Evolutionary conservation across 257 asterid species (phyloP), one percentile per base, ranked within the genome.

Genomic region (Fraxinus anomala): DNA sequence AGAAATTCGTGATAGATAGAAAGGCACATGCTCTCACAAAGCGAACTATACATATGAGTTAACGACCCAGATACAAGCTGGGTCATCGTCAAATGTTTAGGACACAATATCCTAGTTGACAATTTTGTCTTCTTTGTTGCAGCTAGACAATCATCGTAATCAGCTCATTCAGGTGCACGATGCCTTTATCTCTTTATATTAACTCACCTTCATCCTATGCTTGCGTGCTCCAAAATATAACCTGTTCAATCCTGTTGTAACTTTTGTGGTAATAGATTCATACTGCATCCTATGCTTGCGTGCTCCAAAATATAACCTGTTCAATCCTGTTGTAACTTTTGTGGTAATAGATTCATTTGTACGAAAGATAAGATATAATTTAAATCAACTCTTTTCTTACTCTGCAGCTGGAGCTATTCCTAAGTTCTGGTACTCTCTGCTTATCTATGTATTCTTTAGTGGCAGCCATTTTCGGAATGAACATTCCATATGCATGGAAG

Each of bases 401-500:
- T 16, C 39, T 75, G 87, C 92, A 95, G 99, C 88, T 95, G 86
- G 98, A 95, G 92, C 91, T 95, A 54, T 90, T 91, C 77, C 83
- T 95, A 67, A 91, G 97, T 83, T 90, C 94, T 1, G 94, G 96
- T 33, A 91, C 97, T 17, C 92, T 95, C 39, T 89, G 96, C 73
- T 71, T 92, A 80, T 85, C 94, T 5, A 75, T 92, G 79, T 91
- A 89, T 80, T 89, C 96, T 51, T 82, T 92, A 81, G 92, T 84
- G 68, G 96, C 94, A 40, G 98, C 98, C 71, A 85, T 92, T n/a
- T 95, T 95, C 30, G 98, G 99, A 31, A 95, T 95, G 98, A 95
- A 95, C 76, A 90, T 95, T 70, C 93, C 92, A 10, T 78, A 93
- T 80, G 85, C 90, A 42, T 95, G 98, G 98, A 89, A 77, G 54